Evolutionary conservation across 208 protist genomes (phyloP), one percentile per base, ranked within the genome.

Genomic region (Phytomonas francai): DNA sequence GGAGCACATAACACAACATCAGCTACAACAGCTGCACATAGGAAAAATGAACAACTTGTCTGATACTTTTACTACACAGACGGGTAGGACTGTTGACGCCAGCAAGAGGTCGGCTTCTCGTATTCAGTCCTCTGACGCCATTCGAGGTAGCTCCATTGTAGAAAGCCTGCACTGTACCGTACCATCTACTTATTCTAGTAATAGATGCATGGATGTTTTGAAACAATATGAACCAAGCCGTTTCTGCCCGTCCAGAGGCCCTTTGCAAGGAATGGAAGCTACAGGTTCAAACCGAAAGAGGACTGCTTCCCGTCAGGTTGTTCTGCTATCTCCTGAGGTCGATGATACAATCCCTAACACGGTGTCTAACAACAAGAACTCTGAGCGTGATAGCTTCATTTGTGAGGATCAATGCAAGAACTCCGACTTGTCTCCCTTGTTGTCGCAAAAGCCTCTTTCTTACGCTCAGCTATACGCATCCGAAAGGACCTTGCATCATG

Each of bases 1-100:
- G 70, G 80, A 88, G 36, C 85, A 81, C 28, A 75, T 89, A 62
- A 78, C 84, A 1, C 66, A 62, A 29, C 66, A 72, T 14, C 85
- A 87, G 39, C 70, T 77, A 36, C 71, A 65, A 42, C 71, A 63
- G 31, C 31, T 59, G n/a, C 34, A 39, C 19, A 51, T 0, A 25
- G 49, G 22, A 27, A 28, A 59, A 14, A 6, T 32, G 29, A n/a
- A 58, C 29, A 7, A 22, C 45, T 22, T 22, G 16, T 19, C 45
- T 54, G 45, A 54, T 54, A 54, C 45, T 54, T 25, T 22, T 19
- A 54, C 19, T 25, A 25, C 6, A 22, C 11, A 7, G 45, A 6
- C 45, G 25, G 22, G 19, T 19, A 54, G 45, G 11, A 22, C 22
- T 22, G 45, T 9, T 54, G 45, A 25, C 45, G 19, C 25, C 25